Conservation (phyloP, 1,284 basidiomycete genomes). For the Rhodofomes roseus region DNA sequence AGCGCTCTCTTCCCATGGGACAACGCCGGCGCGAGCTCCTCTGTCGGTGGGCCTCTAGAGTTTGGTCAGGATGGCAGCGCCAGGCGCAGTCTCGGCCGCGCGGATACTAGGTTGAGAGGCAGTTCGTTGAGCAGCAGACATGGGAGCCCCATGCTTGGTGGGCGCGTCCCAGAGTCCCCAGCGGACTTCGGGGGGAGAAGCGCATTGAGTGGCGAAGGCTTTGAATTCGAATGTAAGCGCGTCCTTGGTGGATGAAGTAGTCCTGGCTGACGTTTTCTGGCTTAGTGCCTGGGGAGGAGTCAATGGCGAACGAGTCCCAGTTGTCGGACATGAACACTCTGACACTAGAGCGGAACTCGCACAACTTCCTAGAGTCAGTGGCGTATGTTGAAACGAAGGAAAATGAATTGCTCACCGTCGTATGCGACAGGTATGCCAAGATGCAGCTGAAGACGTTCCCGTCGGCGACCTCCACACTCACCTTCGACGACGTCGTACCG, state of each 20-base stretch:
- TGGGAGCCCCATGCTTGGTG: conserved; percentile 44
- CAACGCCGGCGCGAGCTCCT: conserved; percentile 66
- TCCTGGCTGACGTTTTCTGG: conserved; percentile 18
- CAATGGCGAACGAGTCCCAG: conserved; percentile 40
- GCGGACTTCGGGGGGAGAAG: conserved; percentile 33
- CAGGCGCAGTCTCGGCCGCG: conserved; percentile 43
- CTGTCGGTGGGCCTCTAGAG: conserved; percentile 38
- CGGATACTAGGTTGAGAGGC: conserved; percentile 49
- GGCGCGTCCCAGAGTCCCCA: conserved; percentile 46
- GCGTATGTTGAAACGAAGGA: neutral
- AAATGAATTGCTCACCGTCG: neutral
- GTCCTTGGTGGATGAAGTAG: neutral
- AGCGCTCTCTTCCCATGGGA: conserved; percentile 81
- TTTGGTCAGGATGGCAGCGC: conserved; percentile 39
- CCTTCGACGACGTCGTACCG: conserved; percentile 66
- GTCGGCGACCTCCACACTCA: conserved; percentile 40
- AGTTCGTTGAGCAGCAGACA: conserved; percentile 43
- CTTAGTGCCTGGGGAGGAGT: conserved; percentile 33
- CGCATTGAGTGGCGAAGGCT: conserved; percentile 53
- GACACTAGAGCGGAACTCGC: conserved; percentile 68
- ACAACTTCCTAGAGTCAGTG: conserved; percentile 73
- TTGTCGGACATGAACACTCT: conserved; percentile 50
- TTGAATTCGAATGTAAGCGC: conserved; percentile 56
- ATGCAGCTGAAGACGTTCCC: conserved; percentile 67
- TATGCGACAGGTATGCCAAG: conserved; percentile 57